phyloP scores from a whole-genome alignment of 108 stramenopile genomes.

The Craspedostauros australis region DNA sequence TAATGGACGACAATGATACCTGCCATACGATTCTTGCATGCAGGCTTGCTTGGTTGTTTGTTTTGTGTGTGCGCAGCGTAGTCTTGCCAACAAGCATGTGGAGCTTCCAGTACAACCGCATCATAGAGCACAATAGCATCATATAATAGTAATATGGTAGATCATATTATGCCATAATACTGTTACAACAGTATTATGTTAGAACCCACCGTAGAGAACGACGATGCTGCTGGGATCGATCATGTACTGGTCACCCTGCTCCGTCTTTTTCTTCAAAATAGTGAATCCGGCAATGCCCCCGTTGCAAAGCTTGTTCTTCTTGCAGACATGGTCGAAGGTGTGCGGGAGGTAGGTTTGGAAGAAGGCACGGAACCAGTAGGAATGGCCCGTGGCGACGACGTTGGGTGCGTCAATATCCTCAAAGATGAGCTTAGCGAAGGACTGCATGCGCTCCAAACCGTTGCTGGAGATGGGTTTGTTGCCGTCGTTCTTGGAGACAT shows the following conservation, averaged over 20 bases:
- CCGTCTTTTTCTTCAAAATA: constrained; percentile 43
- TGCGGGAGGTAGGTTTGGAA: constrained; percentile 76
- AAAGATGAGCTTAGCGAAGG: constrained; percentile 66
- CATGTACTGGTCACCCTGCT: constrained; percentile 46
- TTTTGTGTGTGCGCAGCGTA: too few species aligned
- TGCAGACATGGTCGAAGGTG: constrained; percentile 48
- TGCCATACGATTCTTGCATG: too few species aligned
- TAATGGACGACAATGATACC: too few species aligned
- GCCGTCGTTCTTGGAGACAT: constrained; percentile 61
- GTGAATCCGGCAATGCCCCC: constrained; percentile 75
- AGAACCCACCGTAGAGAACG: constrained; percentile 74
- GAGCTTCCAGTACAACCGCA: too few species aligned
- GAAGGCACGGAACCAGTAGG: constrained; percentile 81
- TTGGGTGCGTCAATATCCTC: constrained; percentile 29
- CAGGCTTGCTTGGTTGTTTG: too few species aligned
- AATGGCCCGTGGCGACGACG: constrained; percentile 81
- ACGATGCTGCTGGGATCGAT: constrained; percentile 63
- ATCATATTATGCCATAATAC: too few species aligned
- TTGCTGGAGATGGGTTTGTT: constrained; percentile 74
- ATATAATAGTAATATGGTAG: too few species aligned
- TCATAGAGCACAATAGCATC: too few species aligned
- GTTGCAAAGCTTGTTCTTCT: constrained; percentile 85
- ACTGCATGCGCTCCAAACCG: constrained; percentile 63
- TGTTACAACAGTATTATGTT: constrained; percentile 30
- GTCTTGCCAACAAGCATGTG: too few species aligned